Conservation (phyloP, 345 rosid species). For the Citrus mangshanensis region DNA sequence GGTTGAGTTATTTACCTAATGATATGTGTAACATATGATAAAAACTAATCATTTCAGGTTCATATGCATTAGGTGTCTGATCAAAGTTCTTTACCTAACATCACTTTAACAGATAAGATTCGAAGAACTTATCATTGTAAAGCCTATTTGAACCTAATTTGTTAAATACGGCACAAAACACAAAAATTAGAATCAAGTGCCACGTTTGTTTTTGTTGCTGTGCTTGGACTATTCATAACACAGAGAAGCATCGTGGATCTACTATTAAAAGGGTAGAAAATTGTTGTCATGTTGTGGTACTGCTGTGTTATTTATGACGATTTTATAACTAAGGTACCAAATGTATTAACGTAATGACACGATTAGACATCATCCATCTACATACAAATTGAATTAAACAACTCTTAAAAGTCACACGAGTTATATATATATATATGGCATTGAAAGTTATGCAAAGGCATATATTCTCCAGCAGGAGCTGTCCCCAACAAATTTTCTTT, state of each 20-base stretch:
- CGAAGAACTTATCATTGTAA: background rate
- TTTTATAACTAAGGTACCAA: too few relatives aligned
- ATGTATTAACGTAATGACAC: too few relatives aligned
- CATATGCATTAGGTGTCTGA: constrained; percentile 7
- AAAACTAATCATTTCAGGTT: background rate
- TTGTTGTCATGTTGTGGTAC: background rate
- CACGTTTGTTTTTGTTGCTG: background rate
- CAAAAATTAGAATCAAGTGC: background rate
- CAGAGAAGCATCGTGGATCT: background rate
- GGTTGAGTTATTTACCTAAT: background rate
- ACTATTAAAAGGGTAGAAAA: background rate
- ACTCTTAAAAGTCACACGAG: too few relatives aligned
- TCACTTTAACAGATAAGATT: background rate
- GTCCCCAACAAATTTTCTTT: background rate
- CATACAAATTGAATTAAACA: too few relatives aligned
- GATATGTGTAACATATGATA: background rate
- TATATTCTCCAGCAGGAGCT: constrained; percentile 17
- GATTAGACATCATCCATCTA: too few relatives aligned
- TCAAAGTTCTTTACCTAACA: constrained; percentile 8
- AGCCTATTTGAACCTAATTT: background rate
- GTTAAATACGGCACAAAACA: background rate
- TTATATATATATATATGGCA: background rate
- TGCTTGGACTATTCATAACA: background rate
- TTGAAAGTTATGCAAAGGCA: constrained; percentile 9
- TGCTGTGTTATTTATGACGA: background rate